A percentile compares a stretch with the other conserved stretches of the same genome.
These are phyloP conservation scores for Microbotryum saponariae DNA, from an alignment of 1,284 basidiomycete species.

Conservation along the genomic window DNA sequence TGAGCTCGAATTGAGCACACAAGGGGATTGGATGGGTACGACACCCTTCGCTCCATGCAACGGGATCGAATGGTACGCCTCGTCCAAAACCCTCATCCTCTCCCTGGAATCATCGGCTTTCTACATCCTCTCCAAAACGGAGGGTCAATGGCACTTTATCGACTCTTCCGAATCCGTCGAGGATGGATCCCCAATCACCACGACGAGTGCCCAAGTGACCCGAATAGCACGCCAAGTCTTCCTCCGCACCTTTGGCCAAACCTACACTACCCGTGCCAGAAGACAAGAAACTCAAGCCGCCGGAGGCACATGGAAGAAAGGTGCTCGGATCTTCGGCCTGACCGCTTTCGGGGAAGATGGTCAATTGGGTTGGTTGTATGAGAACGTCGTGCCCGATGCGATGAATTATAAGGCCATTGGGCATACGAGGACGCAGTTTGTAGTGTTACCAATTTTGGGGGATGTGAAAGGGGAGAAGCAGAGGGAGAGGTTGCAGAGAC, in stretches of 20 bases:
- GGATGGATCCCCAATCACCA: too few relatives aligned
- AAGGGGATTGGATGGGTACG: slow-evolving; percentile 15
- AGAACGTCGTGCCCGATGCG: slow-evolving; percentile 6
- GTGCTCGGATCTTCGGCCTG: neutral
- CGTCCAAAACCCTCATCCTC: slow-evolving; percentile 2
- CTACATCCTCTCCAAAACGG: neutral
- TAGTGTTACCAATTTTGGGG: neutral
- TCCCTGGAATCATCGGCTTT: slow-evolving; percentile 8
- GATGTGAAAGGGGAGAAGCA: neutral
- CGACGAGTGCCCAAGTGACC: neutral
- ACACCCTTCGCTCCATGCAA: slow-evolving; percentile 10
- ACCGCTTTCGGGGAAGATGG: neutral
- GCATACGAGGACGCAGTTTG: slow-evolving; percentile 1
- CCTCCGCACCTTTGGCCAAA: neutral
- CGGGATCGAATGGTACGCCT: slow-evolving; percentile 6
- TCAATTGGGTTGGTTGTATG: slow-evolving; percentile 9
- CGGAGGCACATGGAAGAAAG: slow-evolving; percentile 2
- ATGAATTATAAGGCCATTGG: slow-evolving; percentile 3
- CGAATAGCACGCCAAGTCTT: neutral
- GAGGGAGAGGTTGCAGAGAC: neutral
- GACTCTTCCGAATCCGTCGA: neutral
- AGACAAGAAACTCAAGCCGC: neutral
- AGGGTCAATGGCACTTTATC: neutral
- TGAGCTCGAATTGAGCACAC: neutral
- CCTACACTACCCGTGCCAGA: neutral